These are phyloP conservation scores for Periconia macrospinosa DNA, from an alignment of 2,329 filamentous ascomycete genomes.

Conservation along the genomic window DNA sequence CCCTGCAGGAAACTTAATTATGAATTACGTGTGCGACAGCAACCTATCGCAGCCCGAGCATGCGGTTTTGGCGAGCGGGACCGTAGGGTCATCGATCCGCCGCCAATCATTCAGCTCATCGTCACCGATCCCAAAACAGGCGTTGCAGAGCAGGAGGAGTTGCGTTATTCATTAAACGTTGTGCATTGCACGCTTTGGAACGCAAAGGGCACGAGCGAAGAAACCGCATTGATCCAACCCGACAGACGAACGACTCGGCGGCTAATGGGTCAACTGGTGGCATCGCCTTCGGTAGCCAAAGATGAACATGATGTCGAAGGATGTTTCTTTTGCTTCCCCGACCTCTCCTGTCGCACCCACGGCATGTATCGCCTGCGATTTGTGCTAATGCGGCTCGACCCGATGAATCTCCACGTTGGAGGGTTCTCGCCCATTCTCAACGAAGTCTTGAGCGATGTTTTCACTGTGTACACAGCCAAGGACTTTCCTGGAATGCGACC, in stretches of 20 bases:
- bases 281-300: slow-evolving; percentile 73
- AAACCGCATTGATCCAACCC: slow-evolving; percentile 68
- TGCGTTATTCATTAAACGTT: slow-evolving; percentile 68
- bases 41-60: slow-evolving; percentile 75
- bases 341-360: slow-evolving; percentile 76
- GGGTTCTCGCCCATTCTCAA: slow-evolving; percentile 53
- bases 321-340: slow-evolving; percentile 84
- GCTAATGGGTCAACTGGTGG: slow-evolving; percentile 78
- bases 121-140: slow-evolving; percentile 61
- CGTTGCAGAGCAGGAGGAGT: slow-evolving; percentile 56
- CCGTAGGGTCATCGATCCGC: slow-evolving; percentile 78
- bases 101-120: slow-evolving; percentile 75
- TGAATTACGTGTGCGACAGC: slow-evolving; percentile 69
- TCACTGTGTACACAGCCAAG: slow-evolving; percentile 80
- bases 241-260: slow-evolving; percentile 73
- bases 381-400: slow-evolving; percentile 71
- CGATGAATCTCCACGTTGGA: slow-evolving; percentile 58
- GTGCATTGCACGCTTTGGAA: slow-evolving; percentile 79
- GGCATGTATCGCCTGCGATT: slow-evolving; percentile 77
- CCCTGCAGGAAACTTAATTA: slow-evolving; percentile 43
- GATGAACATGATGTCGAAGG: slow-evolving; percentile 74
- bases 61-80: slow-evolving; percentile 85
- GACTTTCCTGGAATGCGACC: slow-evolving; percentile 84
- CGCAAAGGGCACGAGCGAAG: slow-evolving; percentile 66
- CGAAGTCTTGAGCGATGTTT: slow-evolving; percentile 66